phyloP scores from a whole-genome alignment of 768 basidiomycete species.

The Gloeostereum incarnatum region DNA sequence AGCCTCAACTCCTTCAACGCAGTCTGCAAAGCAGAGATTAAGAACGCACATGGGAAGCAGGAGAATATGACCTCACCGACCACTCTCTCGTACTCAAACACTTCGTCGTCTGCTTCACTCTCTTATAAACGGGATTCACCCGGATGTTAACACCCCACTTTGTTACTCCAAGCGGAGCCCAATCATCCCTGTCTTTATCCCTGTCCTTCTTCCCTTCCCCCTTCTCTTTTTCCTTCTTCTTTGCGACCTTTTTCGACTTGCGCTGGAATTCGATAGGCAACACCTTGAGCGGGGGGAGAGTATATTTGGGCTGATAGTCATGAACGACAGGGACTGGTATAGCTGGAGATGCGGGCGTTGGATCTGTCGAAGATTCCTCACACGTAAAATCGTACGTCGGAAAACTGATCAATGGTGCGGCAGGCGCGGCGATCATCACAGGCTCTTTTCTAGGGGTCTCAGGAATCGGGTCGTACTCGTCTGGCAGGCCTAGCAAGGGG shows the following conservation, averaged over 20 bases:
- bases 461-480: not conserved
- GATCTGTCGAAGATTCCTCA: slow-evolving; percentile 11
- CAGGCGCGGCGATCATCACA: slow-evolving; percentile 22
- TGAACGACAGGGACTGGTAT: slow-evolving; percentile 5
- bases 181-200: slow-evolving; percentile 47
- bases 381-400: slow-evolving; percentile 20
- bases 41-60: not conserved
- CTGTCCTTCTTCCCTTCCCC: slow-evolving; percentile 40
- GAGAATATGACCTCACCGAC: slow-evolving; percentile 46
- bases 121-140: slow-evolving; percentile 70
- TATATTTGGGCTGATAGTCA: slow-evolving; percentile 30
- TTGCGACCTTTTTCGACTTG: slow-evolving; percentile 37
- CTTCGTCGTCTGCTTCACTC: slow-evolving; percentile 62
- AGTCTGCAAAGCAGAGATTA: slow-evolving; percentile 34
- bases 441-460: slow-evolving; percentile 1
- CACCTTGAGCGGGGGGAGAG: slow-evolving; percentile 36
- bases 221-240: slow-evolving; percentile 40
- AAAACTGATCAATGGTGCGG: slow-evolving; percentile 19
- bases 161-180: slow-evolving; percentile 52
- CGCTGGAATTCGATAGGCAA: slow-evolving; percentile 42
- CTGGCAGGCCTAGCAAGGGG: not conserved
- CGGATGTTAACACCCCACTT: slow-evolving; percentile 69
- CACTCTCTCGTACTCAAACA: slow-evolving; percentile 76
- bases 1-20: slow-evolving; percentile 75
- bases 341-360: slow-evolving; percentile 7